Base-by-base conservation (phyloP, 345 rosid genomes). In the Lagerstroemia speciosa region DNA sequence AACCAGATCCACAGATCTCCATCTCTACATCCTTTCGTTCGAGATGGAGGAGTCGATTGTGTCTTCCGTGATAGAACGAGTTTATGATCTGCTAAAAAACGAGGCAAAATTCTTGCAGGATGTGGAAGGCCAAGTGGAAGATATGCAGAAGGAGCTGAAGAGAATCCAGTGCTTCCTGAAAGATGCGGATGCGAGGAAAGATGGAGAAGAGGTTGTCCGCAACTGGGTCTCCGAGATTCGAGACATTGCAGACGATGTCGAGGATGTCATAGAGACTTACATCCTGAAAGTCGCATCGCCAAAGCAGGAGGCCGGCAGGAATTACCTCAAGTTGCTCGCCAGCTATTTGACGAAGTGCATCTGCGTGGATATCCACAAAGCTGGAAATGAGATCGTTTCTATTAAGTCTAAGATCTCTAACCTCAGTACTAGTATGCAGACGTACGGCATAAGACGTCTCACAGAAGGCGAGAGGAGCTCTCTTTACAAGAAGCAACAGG, bases 401-500 rank as follows among this genome's bases (percentile, higher is more conserved):
- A 76, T 86, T 20, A 80, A 78, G 52, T 46, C 76, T 32, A 76
- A 73, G 32, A 78, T 86, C 50, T 63, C 74, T 19, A 68, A 72
- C 65, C 71, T 80, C 31, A 70, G 75, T 8, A 45, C 16, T 55
- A 80, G 85, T 62, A 74, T 80, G 83, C 61, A 29, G 64, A 74
- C 67, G 17, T 72, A 63, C 30, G 85, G 85, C 52, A 76, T 82
- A 26, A 3, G 4, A 11, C 0, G 0, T 2, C 9, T 4, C 16
- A 74, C 31, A n/a, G 61, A 74, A 62, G 67, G 73, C 48, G 61
- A 67, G 2, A 36, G 64, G 34, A 58, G 63, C 29, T 58, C 63
- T 16, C 1, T 12, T 58, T 30, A 27, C 14, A 58, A 20, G 63
- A 27, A 27, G 33, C 63, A 27, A 16, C 63, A 58, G 58, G 72